These are phyloP conservation scores for Leccinum truebloodii DNA, from an alignment of 768 basidiomycete species.

Conservation along the genomic window DNA sequence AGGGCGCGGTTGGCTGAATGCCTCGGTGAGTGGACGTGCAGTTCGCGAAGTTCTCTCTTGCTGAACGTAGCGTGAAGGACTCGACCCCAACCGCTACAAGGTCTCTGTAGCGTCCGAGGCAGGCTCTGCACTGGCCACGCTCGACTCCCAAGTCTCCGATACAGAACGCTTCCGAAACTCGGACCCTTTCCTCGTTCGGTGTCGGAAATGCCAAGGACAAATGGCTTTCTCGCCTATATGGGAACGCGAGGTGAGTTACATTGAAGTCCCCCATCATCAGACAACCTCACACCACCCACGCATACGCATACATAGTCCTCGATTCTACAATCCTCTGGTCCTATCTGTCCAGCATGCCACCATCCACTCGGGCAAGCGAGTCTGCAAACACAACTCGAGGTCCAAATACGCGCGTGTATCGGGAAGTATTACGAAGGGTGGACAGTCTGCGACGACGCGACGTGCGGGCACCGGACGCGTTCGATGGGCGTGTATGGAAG, in stretches of 20 bases:
- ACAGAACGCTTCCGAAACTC: conserved; percentile 82
- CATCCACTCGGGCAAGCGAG: conserved; percentile 54
- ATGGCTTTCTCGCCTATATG: conserved; percentile 58
- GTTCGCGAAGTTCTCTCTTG: neutral
- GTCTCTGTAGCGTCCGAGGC: conserved; percentile 51
- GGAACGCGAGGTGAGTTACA: conserved; percentile 52
- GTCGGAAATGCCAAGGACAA: conserved; percentile 68
- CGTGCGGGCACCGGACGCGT: too few species aligned
- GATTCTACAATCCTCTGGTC: conserved; percentile 31
- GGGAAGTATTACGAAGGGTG: conserved; percentile 86
- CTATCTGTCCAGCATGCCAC: conserved; percentile 70
- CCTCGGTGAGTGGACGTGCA: conserved; percentile 58
- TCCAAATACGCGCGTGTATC: conserved; percentile 78
- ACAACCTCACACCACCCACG: neutral
- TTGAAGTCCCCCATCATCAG: neutral
- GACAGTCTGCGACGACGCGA: conserved; percentile 38
- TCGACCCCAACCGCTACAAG: conserved; percentile 59
- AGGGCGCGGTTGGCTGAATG: conserved; percentile 91
- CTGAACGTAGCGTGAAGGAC: conserved; percentile 41
- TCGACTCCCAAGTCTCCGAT: conserved; percentile 90
- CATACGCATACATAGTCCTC: conserved; percentile 48
- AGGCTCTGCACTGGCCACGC: conserved; percentile 60
- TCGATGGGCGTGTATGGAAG: too few species aligned
- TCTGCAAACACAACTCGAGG: conserved; percentile 82
- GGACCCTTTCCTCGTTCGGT: conserved; percentile 70